These are phyloP conservation scores for Suhomyces emberorum DNA, from an alignment of 805 yeast genomes.

Conservation along the genomic window DNA sequence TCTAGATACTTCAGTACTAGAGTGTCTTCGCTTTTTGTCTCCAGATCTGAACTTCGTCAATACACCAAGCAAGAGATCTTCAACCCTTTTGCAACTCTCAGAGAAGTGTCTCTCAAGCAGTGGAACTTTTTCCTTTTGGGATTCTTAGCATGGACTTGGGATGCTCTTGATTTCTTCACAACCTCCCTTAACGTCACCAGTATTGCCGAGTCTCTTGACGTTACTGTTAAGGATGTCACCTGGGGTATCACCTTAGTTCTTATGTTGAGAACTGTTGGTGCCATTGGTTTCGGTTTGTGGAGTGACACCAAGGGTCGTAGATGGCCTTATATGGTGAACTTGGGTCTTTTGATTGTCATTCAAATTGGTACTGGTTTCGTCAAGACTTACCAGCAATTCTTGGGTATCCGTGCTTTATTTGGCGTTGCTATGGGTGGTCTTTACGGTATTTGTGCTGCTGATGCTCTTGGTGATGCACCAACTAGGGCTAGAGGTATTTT, in stretches of 20 bases:
- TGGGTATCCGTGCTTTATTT: constrained; percentile 61
- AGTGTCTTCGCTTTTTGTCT: constrained; percentile 46
- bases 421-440: constrained; percentile 73
- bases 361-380: constrained; percentile 67
- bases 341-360: constrained; percentile 45
- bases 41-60: constrained; percentile 39
- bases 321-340: constrained; percentile 51
- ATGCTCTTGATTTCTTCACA: constrained; percentile 61
- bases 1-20: constrained; percentile 42
- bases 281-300: constrained; percentile 54
- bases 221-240: constrained; percentile 48
- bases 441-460: constrained; percentile 62
- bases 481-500: constrained; percentile 53
- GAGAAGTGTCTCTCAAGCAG: constrained; percentile 46
- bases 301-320: constrained; percentile 63
- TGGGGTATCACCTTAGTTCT: constrained; percentile 72
- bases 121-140: constrained; percentile 57
- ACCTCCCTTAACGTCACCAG: constrained; percentile 49
- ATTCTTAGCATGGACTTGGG: constrained; percentile 61
- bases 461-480: constrained; percentile 67
- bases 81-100: constrained; percentile 63
- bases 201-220: constrained; percentile 46
- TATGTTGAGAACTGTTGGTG: constrained; percentile 68
- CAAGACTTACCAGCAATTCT: constrained; percentile 51
- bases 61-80: constrained; percentile 39